Conservation (phyloP, 148 eudicot species). For the Nyssa sinensis region DNA sequence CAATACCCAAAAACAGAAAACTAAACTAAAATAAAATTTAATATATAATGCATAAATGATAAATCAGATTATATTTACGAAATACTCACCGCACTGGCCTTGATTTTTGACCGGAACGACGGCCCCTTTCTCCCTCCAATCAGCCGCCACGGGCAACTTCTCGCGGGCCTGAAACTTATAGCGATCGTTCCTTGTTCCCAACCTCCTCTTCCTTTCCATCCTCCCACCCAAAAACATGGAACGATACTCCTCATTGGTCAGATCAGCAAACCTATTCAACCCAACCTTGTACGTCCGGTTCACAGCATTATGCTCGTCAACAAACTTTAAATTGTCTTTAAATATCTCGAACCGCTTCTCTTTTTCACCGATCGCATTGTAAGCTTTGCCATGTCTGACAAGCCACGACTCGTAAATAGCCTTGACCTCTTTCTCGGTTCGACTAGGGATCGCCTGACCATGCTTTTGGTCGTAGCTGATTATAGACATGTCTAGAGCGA, state of each 20-base stretch:
- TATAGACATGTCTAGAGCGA: conserved; percentile 67
- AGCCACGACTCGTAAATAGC: conserved; percentile 68
- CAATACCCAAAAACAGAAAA: not conserved
- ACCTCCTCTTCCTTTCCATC: conserved; percentile 18
- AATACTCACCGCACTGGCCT: conserved; percentile 65
- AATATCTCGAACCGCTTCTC: conserved; percentile 66
- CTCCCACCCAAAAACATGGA: conserved; percentile 39
- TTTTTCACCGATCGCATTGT: conserved; percentile 64
- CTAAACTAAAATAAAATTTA: no score
- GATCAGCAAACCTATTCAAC: conserved; percentile 68
- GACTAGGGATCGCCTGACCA: conserved; percentile 5
- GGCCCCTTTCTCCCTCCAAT: conserved; percentile 82
- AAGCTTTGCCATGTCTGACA: conserved; percentile 43
- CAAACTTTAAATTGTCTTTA: conserved; percentile 55
- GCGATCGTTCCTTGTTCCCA: conserved; percentile 32
- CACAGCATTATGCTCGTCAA: conserved; percentile 48
- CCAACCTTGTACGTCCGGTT: conserved; percentile 45
- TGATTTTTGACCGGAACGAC: conserved; percentile 74
- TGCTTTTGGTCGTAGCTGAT: conserved; percentile 49
- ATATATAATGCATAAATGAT: not conserved
- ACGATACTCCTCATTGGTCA: conserved; percentile 82
- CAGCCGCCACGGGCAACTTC: conserved; percentile 56
- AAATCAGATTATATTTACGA: not conserved
- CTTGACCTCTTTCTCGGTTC: conserved; percentile 44
- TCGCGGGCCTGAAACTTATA: conserved; percentile 48